Conservation (phyloP, 495 filamentous ascomycete genomes). For the Bathelium albidoporum region DNA sequence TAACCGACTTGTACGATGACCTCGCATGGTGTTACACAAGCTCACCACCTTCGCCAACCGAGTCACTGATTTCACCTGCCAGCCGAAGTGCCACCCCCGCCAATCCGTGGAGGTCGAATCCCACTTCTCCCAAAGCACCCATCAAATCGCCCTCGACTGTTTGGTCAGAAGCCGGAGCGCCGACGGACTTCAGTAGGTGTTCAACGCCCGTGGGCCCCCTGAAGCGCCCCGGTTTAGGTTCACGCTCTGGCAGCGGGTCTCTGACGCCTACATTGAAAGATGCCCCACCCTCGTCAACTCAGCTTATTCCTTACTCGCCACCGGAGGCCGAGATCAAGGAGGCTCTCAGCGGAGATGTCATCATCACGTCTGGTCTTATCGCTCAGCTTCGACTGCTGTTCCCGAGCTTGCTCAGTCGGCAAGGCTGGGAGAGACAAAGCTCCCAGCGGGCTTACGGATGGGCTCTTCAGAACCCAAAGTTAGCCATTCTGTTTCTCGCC, state of each 20-base stretch:
- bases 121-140: neutral
- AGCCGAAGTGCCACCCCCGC: neutral
- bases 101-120: conserved; percentile 1
- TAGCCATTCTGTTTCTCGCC: conserved; percentile 18
- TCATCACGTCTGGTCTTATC: neutral
- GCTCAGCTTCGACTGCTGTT: neutral
- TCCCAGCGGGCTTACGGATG: conserved; percentile 18
- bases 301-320: neutral
- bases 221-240: neutral
- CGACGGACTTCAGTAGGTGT: neutral
- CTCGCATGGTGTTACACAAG: conserved; percentile 1
- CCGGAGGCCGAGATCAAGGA: neutral
- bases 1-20: neutral
- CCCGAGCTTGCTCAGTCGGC: conserved; percentile 7
- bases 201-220: neutral
- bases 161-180: neutral
- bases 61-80: neutral
- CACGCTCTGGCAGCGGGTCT: neutral
- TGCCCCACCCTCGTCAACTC: neutral
- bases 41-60: neutral
- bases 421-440: conserved; percentile 14
- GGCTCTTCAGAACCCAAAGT: conserved; percentile 20
- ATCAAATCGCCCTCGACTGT: neutral
- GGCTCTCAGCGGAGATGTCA: neutral
- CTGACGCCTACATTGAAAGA: neutral